phyloP scores from a whole-genome alignment of 2,329 filamentous ascomycete genomes.

The Ceratocystis huliohia region DNA sequence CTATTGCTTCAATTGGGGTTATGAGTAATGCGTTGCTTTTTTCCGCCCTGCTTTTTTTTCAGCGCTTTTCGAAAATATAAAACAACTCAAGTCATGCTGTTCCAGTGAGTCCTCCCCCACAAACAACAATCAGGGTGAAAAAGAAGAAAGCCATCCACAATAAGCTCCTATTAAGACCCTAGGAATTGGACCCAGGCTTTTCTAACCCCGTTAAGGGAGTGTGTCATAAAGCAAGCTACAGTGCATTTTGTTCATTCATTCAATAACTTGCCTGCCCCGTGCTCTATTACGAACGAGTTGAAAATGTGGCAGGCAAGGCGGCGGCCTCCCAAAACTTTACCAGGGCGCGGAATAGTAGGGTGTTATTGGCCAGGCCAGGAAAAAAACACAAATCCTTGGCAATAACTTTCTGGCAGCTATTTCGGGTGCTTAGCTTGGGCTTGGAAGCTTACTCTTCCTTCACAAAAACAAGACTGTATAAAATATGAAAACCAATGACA shows the following conservation, averaged over 20 bases:
- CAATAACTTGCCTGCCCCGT: not conserved
- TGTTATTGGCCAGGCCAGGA: not conserved
- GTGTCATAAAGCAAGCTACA: too few relatives aligned
- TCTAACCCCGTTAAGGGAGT: too few relatives aligned
- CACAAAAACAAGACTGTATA: not conserved
- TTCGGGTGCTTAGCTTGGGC: too few relatives aligned
- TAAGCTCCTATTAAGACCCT: not conserved
- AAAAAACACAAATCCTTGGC: not conserved
- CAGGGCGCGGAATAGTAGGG: not conserved
- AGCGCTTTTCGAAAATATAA: too few relatives aligned
- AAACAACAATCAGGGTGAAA: not conserved
- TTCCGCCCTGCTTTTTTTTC: too few relatives aligned
- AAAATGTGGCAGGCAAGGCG: not conserved
- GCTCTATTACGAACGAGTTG: not conserved
- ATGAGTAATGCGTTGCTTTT: too few relatives aligned
- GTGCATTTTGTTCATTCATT: too few relatives aligned
- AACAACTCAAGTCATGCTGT: not conserved
- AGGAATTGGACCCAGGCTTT: not conserved
- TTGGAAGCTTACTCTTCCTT: constrained; percentile 8
- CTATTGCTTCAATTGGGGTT: not conserved
- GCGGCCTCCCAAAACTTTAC: constrained; percentile 3
- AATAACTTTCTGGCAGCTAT: not conserved
- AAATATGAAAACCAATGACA: not conserved
- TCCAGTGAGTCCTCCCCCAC: not conserved
- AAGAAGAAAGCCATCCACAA: not conserved